A percentile compares a stretch with the other conserved stretches of the same genome.
phyloP scores from a whole-genome alignment of 2,329 filamentous ascomycete genomes.

The Thelonectria discophora region DNA sequence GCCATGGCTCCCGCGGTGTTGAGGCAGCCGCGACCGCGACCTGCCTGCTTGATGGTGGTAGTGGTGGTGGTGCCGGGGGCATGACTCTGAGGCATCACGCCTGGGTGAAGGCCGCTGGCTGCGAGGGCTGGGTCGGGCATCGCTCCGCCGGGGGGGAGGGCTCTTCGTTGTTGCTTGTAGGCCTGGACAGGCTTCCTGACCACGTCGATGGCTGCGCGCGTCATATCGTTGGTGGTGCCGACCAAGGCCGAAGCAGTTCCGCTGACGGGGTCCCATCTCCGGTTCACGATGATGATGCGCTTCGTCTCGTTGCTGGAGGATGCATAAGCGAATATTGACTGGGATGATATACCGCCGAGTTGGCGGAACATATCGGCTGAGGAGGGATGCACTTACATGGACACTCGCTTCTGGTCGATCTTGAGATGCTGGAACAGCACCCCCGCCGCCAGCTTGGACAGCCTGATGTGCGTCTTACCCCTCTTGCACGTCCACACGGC shows the following conservation, averaged over 20 bases:
- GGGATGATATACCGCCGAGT: too few species aligned
- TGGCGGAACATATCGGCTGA: fast-evolving
- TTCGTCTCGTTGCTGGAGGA: constrained; percentile 29
- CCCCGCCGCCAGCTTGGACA: constrained; percentile 31
- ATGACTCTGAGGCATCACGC: not conserved
- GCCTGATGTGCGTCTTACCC: constrained; percentile 14
- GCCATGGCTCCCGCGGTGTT: constrained; percentile 22
- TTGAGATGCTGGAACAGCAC: constrained; percentile 22
- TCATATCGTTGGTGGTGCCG: constrained; percentile 21
- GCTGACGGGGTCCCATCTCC: constrained; percentile 33
- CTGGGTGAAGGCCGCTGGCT: not conserved
- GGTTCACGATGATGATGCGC: constrained; percentile 24
- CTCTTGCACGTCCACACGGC: constrained; percentile 27
- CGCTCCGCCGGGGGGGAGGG: not conserved
- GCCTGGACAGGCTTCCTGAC: constrained; percentile 24
- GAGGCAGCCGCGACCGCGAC: not conserved
- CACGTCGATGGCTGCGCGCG: not conserved
- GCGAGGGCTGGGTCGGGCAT: not conserved
- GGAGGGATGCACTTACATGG: constrained; percentile 6
- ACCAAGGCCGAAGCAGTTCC: constrained; percentile 20
- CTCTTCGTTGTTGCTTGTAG: constrained; percentile 23
- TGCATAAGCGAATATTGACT: not conserved
- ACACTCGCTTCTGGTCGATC: constrained; percentile 24
- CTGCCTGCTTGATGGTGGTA: not conserved
- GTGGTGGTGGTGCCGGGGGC: not conserved